Evolutionary conservation across 164 flowering plant species (phyloP).

Genomic region (Nymphaea thermarum): DNA sequence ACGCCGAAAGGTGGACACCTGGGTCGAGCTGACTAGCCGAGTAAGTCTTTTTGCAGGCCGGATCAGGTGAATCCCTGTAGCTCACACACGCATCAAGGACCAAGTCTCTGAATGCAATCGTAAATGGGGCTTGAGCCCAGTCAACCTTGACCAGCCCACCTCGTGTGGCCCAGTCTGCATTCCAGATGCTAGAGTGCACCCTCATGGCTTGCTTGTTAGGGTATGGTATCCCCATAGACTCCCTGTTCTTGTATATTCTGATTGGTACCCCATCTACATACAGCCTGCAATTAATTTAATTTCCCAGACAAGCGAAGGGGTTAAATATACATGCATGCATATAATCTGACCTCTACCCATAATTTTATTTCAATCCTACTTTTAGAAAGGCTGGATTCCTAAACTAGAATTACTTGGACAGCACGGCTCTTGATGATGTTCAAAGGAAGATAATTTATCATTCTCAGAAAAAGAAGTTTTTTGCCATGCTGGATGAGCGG

Average conservation of each 20-base stretch:
- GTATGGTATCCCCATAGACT: slow-evolving; percentile 5
- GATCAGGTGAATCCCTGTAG: background rate
- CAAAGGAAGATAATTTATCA: no score
- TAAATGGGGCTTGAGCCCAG: slow-evolving; percentile 9
- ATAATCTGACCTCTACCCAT: no score
- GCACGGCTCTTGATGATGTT: no score
- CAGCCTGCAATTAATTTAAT: background rate
- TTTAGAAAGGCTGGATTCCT: no score
- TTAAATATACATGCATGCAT: background rate
- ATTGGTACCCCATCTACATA: slow-evolving; percentile 6
- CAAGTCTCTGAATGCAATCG: slow-evolving; percentile 1
- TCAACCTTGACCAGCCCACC: slow-evolving; percentile 7
- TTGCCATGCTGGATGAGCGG: no score
- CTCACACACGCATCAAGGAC: background rate
- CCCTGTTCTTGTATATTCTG: slow-evolving; percentile 5
- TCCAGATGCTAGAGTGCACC: slow-evolving; percentile 8
- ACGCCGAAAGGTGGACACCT: background rate
- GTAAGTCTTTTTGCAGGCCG: background rate
- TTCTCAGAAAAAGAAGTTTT: no score
- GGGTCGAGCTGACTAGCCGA: background rate
- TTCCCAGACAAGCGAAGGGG: background rate
- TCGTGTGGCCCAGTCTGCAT: slow-evolving; percentile 9
- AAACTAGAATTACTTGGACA: no score
- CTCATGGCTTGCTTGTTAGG: slow-evolving; percentile 8
- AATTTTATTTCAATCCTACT: no score